Evolutionary conservation across 2,329 filamentous ascomycete genomes (phyloP), one percentile per base, ranked within the genome.

Genomic region (Trichophyton verrucosum): DNA sequence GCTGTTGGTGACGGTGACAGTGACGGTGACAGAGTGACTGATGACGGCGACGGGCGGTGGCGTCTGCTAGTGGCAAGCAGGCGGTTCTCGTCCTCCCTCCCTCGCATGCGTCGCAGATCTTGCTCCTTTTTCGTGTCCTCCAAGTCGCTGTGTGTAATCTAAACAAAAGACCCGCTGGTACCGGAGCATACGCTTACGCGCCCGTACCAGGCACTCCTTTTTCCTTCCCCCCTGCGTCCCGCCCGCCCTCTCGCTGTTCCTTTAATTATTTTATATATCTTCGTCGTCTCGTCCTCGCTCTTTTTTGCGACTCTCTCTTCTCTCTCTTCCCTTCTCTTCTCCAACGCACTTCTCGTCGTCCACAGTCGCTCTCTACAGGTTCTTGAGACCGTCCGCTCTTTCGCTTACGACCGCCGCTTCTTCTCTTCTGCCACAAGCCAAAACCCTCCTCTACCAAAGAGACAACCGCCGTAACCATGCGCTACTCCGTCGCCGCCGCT

Each of bases 401-500:
- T 74, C 65, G 53, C 15, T 30, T 11, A 13, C 27, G 15, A 38
- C 17, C 22, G 36, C 20, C 49, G 27, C 44, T 57, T 58, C 47
- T 60, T 46, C 24, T 55, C 44, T 4, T 15, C 20, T 30, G 24
- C 27, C n/a, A 11, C 40, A 13, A 36, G 3, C 40, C 24, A 15
- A 56, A 13, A 55, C 17, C 20, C 7, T 22, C 33, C 40, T 46
- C 20, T 58, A 65, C 72, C 27, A 30, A 30, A 8, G 7, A 30
- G 27, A 30, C 27, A 30, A 5, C 27, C 27, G 27, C 27, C 27
- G 6, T 30, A 76, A 79, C 74, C 64, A 81, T 81, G 78, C 77
- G 76, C 74, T 78, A 78, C 76, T 73, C 77, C 65, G 66, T 73
- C 67, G 73, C 74, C 67, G 68, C 74, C 64, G 65, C 72, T 59